These are phyloP conservation scores for Talaromyces adpressus DNA, from an alignment of 495 filamentous ascomycete genomes.

Conservation along the genomic window DNA sequence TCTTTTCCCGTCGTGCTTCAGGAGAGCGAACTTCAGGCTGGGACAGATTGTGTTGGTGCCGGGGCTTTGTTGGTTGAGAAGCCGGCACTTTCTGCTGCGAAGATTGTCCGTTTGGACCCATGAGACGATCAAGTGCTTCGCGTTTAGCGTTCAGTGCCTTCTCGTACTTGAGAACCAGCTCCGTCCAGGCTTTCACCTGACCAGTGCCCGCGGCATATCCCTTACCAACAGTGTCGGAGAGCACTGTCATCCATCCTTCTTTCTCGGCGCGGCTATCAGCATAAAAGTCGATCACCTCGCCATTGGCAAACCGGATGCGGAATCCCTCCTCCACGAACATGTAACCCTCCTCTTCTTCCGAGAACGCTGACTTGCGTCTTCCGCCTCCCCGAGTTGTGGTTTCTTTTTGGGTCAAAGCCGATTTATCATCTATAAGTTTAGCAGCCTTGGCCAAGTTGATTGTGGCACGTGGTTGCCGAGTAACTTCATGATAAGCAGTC, in stretches of 20 bases:
- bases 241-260: constrained; percentile 87
- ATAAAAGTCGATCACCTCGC: constrained; percentile 97
- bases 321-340: constrained; percentile 99
- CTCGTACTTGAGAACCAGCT: constrained; percentile 61
- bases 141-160: constrained; percentile 28
- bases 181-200: constrained; percentile 64
- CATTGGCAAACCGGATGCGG: constrained; percentile 95
- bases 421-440: constrained; percentile 87
- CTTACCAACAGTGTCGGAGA: constrained; percentile 78
- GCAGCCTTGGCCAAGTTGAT: constrained; percentile 94
- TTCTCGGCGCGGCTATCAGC: constrained; percentile 82
- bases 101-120: constrained; percentile 16
- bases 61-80: constrained; percentile 19
- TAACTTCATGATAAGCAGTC: constrained; percentile 93
- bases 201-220: constrained; percentile 36
- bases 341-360: constrained; percentile 97
- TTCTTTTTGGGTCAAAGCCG: constrained; percentile 73
- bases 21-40: constrained; percentile 33
- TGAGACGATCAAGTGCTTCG: constrained; percentile 22
- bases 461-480: constrained; percentile 88
- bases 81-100: constrained; percentile 22
- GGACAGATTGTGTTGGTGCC: constrained; percentile 38
- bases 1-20: constrained; percentile 37
- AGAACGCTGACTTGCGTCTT: constrained; percentile 87
- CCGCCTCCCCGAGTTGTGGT: constrained; percentile 65